Evolutionary conservation across 148 eudicot genomes (phyloP), one percentile per base, ranked within the genome.

Genomic region (Fagopyrum tataricum): DNA sequence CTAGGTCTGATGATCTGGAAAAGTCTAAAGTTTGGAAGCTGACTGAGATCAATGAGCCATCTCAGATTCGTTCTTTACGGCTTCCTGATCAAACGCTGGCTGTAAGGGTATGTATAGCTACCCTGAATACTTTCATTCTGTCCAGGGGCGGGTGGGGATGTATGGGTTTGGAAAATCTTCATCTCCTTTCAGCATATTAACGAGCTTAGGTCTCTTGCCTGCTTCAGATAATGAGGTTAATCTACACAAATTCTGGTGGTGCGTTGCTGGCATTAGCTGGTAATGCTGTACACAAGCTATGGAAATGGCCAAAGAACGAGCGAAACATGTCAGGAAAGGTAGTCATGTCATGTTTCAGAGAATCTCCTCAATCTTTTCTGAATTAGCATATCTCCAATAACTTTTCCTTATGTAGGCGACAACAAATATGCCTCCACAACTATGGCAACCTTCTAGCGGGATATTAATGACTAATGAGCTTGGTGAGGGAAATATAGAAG

Each of bases 381-480:
- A 37, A 37, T 24, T 24, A 7, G 15, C 15, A n/a, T 70, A 0
- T 24, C 47, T 53, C 47, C 56, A 18, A 40, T 72, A 10, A 44
- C 11, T 24, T 76, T 41, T 70, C 1, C 68, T 64, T 20, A 55
- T 55, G 61, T 75, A 85, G 91, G 87, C 85, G 46, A 84, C 82
- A 58, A 47, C 86, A 13, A 71, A 72, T 76, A 77, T 74, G 20
- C 59, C 78, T 44, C 91, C 91, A 24, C 86, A 84, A 73, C 59
- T 88, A 43, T 88, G 91, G 87, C 85, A 81, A 77, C 89, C 91
- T 72, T n/a, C 87, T 14, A 85, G 86, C 78, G 88, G 87, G 37
- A 77, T 84, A 56, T 53, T 77, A 51, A 88, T 85, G 89, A 84
- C 84, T 73, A 85, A 85, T 62, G 86, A 82, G 75, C 77, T 82